Evolutionary conservation across 2,329 filamentous ascomycete genomes (phyloP).

Genomic region (Xylariales sp.): DNA sequence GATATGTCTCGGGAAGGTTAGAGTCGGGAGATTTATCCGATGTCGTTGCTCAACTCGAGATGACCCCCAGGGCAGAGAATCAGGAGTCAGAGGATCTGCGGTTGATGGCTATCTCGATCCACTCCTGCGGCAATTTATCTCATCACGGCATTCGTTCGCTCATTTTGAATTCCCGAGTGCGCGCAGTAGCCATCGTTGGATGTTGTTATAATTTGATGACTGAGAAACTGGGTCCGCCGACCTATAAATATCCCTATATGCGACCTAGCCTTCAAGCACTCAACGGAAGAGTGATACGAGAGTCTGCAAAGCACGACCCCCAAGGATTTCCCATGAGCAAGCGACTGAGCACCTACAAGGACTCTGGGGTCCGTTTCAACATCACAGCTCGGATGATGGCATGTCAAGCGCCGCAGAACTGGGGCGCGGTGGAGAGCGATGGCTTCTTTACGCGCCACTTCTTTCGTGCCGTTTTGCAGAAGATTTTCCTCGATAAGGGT

Average conservation of each 20-base stretch:
- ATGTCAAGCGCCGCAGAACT: constrained; percentile 90
- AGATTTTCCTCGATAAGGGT: constrained; percentile 82
- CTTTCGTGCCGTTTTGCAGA: constrained; percentile 84
- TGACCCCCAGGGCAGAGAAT: constrained; percentile 19
- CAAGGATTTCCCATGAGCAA: constrained; percentile 93
- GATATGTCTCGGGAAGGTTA: constrained; percentile 72
- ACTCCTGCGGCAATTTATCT: constrained; percentile 96
- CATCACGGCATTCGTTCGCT: constrained; percentile 90
- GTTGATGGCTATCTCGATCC: constrained; percentile 88
- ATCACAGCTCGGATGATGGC: constrained; percentile 99
- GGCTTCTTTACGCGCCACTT: constrained; percentile 90
- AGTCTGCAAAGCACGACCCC: constrained; percentile 71
- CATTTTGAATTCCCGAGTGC: constrained; percentile 75
- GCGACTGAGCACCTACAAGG: constrained; percentile 54
- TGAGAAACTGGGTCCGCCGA: constrained; percentile 80
- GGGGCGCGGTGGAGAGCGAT: constrained; percentile 76
- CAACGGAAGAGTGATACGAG: constrained; percentile 63
- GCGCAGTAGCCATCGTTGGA: constrained; percentile 90
- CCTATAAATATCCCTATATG: constrained; percentile 76
- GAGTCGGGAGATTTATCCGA: constrained; percentile 64
- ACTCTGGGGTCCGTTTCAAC: constrained; percentile 73
- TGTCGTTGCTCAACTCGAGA: constrained; percentile 25
- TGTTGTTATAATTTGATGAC: constrained; percentile 98
- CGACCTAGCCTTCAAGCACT: constrained; percentile 63
- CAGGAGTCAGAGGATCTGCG: constrained; percentile 34